phyloP scores from a whole-genome alignment of 164 flowering plant genomes.

The Berberis vulgaris region DNA sequence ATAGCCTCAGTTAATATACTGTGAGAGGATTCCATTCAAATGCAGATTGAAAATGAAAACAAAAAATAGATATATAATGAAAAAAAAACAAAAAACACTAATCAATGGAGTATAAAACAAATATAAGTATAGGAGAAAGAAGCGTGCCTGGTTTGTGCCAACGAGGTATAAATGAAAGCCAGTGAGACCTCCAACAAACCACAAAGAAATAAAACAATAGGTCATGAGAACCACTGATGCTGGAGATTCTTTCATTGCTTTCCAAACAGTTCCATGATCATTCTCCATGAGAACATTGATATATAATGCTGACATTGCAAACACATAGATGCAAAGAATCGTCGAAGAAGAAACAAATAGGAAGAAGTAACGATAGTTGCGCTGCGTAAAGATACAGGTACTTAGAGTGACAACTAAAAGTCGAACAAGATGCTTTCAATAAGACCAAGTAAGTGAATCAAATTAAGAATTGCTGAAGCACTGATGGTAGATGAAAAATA shows the following conservation, averaged over 20 bases:
- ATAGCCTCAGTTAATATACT: no score
- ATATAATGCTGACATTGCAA: conserved; percentile 88
- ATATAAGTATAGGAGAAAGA: not conserved
- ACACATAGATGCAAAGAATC: conserved; percentile 79
- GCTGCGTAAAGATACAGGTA: conserved; percentile 34
- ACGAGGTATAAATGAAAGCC: conserved; percentile 90
- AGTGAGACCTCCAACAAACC: conserved; percentile 97
- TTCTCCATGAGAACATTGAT: conserved; percentile 57
- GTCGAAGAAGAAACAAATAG: conserved; percentile 95
- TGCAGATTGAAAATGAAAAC: no score
- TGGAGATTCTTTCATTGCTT: conserved; percentile 83
- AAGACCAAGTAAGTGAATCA: not conserved
- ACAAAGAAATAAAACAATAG: conserved; percentile 72
- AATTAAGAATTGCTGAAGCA: not conserved
- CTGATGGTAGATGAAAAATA: not conserved
- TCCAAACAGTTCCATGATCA: conserved; percentile 65
- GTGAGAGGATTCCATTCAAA: no score
- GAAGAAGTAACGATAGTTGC: conserved; percentile 93
- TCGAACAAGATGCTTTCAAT: not conserved
- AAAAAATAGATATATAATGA: not conserved
- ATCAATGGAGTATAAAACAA: not conserved
- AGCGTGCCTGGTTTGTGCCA: conserved; percentile 81
- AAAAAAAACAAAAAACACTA: not conserved
- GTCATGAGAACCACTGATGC: conserved; percentile 49
- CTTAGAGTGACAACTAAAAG: not conserved